A percentile compares a stretch with the other conserved stretches of the same genome.
These are phyloP conservation scores for Boletellus deceptivus DNA, from an alignment of 1,284 basidiomycete genomes.

Conservation along the genomic window DNA sequence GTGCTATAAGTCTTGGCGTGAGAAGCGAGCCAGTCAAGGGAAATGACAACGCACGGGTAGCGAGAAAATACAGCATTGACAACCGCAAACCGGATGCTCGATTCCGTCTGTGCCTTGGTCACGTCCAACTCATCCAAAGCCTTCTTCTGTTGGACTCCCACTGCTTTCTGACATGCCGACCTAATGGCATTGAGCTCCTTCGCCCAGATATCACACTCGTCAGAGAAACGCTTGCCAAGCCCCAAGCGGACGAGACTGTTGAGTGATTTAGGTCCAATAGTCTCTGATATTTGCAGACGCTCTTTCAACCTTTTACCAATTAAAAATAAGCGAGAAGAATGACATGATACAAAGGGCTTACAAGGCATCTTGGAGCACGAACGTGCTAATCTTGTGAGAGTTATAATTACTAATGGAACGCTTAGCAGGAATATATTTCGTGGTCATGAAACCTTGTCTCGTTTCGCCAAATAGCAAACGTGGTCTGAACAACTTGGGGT, in stretches of 20 bases:
- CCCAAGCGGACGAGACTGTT: slow-evolving; percentile 33
- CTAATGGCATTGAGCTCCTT: slow-evolving; percentile 15
- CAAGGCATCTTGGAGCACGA: slow-evolving; percentile 23
- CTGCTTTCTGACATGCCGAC: slow-evolving; percentile 2
- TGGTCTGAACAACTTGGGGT: slow-evolving; percentile 27
- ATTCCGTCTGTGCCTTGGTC: slow-evolving; percentile 13
- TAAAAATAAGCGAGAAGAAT: neutral
- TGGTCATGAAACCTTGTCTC: slow-evolving; percentile 34
- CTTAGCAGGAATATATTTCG: slow-evolving; percentile 23
- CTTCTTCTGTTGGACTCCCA: slow-evolving; percentile 11
- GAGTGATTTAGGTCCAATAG: slow-evolving; percentile 30
- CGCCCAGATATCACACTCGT: slow-evolving; percentile 27
- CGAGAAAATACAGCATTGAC: slow-evolving; percentile 23
- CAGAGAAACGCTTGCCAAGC: slow-evolving; percentile 32
- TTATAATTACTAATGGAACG: slow-evolving; percentile 7
- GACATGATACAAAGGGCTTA: slow-evolving; percentile 6
- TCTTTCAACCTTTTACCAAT: slow-evolving; percentile 26
- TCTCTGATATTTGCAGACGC: slow-evolving; percentile 29
- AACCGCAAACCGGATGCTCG: slow-evolving; percentile 27
- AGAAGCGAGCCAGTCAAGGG: neutral
- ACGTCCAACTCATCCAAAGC: slow-evolving; percentile 11
- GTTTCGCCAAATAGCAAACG: slow-evolving; percentile 36
- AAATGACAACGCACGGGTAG: slow-evolving; percentile 29
- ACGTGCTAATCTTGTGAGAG: slow-evolving; percentile 3
- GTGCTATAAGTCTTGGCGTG: slow-evolving; percentile 11